Evolutionary conservation across 768 basidiomycete species (phyloP), one percentile per base, ranked within the genome.

Genomic region (Pisolithus sp.): DNA sequence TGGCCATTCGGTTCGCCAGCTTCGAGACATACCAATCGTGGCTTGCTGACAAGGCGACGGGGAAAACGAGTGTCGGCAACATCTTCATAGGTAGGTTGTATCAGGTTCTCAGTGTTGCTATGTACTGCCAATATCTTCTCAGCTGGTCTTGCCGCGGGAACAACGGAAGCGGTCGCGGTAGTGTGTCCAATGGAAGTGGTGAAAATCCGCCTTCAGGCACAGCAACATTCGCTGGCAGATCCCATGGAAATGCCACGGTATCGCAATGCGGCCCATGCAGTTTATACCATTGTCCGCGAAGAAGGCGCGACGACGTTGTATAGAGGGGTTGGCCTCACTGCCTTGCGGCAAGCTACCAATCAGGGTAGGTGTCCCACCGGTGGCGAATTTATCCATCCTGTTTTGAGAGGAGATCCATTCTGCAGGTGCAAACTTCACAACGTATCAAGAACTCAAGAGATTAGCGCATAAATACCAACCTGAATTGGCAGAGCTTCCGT

Each of bases 161-260:
- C 86, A n/a, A 89, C 93, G 1, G 96, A 98, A 70, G 96, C 94
- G 2, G 81, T 99, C 17, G 76, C 83, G 15, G 92, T 99, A 42
- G 96, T 99, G 10, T 95, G 89, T 42, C 96, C 96, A 0, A 98
- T 99, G 96, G 96, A 99, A 66, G 96, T 98, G 18, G 90, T 99
- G 66, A 98, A 98, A 77, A 98, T 99, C 64, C 82, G 96, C 24
- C 73, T 99, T 61, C 96, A 99, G 70, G 95, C 96, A 3, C 96
- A 99, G 64, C 87, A 89, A 63, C 96, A 98, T 69, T 98, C 95
- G 20, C 76, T 99, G 45, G 91, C 93, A 7, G 96, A 99, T 69
- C 96, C 96, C 34, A 71, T 95, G 49, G 96, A 99, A 63, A 75
- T 81, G 15, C 96, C 96, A 4, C 80, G 88, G 68, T 99, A 99